These are phyloP conservation scores for Fragilaria radians DNA, from an alignment of 108 stramenopile species.

Conservation along the genomic window DNA sequence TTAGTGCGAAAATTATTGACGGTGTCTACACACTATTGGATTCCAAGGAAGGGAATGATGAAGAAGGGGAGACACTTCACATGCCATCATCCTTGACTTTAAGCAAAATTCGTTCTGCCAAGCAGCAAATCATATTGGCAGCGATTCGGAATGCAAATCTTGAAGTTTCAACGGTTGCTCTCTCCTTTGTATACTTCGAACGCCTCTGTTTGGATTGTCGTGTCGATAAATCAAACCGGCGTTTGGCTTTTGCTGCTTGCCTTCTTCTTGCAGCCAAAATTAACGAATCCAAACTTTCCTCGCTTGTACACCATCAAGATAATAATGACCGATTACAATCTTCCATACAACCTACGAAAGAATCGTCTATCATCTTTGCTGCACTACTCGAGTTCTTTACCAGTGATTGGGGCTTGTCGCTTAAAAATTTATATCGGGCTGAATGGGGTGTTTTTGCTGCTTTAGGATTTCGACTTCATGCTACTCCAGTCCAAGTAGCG, in stretches of 20 bases:
- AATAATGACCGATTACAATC: constrained; percentile 35
- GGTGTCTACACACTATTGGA: constrained; percentile 78
- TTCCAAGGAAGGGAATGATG: background rate
- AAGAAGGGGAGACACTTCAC: constrained; percentile 42
- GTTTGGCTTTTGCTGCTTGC: constrained; percentile 87
- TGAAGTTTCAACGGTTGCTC: constrained; percentile 83
- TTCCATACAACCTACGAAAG: constrained; percentile 59
- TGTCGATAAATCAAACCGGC: constrained; percentile 89
- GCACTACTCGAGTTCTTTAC: constrained; percentile 79
- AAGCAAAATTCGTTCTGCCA: constrained; percentile 82
- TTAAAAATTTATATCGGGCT: constrained; percentile 71
- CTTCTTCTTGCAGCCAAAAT: constrained; percentile 85
- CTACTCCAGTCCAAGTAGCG: constrained; percentile 74
- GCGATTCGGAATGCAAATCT: constrained; percentile 66
- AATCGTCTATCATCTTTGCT: constrained; percentile 63
- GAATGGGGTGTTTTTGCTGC: constrained; percentile 87
- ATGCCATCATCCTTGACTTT: constrained; percentile 93
- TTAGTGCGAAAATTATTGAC: constrained; percentile 71
- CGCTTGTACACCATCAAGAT: constrained; percentile 33
- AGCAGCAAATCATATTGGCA: constrained; percentile 74
- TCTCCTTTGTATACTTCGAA: constrained; percentile 90
- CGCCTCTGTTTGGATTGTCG: constrained; percentile 85
- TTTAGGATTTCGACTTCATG: constrained; percentile 68
- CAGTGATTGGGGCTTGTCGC: constrained; percentile 73
- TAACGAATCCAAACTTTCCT: constrained; percentile 67